Base-by-base conservation (phyloP, 345 rosid species). In the Arabidopsis arenosa region DNA sequence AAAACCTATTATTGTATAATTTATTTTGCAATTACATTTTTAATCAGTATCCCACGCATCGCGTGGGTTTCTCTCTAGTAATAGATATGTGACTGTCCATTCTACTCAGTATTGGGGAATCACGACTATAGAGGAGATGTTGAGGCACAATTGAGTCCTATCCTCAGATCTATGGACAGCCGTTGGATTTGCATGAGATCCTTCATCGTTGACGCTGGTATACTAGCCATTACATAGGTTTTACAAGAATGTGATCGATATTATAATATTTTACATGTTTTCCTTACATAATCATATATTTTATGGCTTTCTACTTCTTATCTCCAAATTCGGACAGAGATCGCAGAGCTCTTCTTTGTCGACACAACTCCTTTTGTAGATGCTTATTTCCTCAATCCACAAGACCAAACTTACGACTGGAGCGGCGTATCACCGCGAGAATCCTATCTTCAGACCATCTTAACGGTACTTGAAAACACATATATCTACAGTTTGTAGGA, bases 341-440 rank as follows among this genome's bases (percentile, higher is more conserved):
- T 81, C 36, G 87, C 78, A 1, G 89, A 86, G 26, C 69, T 85
- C 3, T 81, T 86, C 74, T 88, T 85, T 30, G 83, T 84, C 21
- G 93, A 85, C 73, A 88, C 90, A 2, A 85, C 84, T 5, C 89
- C 89, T 9, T 84, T 88, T 47, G 89, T 86, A n/a, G 54, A 83
- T 7, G 76, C 12, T 65, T 88, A 88, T 75, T 84, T 88, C 77
- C 17, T 32, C 6, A 7, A 78, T 9, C 54, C 78, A 36, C 43
- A 72, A 0, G 80, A 54, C 0, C 88, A 83, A 14, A 60, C 7
- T 1, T 86, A 86, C 13, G 89, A 88, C 32, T 86, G 93, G 89
- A 45, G 75, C 0, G 85, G 85, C 5, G 48, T 88, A 13, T 21
- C 39, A 8, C 79, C 86, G 17, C 79, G 85, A 9, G 53, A 68